Percentiles rank a stretch among this genome's conserved stretches.
Conservation (phyloP, 2,329 filamentous ascomycete species). For the Helotiales sp. region DNA sequence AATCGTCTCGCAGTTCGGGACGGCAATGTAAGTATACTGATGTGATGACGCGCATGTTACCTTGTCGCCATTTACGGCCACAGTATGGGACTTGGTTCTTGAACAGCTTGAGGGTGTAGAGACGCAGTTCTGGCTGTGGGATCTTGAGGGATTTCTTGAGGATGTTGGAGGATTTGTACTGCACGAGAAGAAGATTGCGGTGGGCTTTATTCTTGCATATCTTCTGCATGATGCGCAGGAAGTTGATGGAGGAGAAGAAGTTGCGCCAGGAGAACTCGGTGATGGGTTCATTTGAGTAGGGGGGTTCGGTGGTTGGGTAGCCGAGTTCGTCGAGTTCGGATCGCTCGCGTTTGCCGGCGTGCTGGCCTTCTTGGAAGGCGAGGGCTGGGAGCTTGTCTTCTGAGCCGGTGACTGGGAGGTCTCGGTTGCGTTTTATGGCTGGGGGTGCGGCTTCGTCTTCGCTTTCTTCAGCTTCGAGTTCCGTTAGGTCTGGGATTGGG, state of each 20-base stretch:
- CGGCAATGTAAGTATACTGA: slow-evolving; percentile 93
- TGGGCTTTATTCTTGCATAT: slow-evolving; percentile 96
- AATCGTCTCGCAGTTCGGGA: slow-evolving; percentile 92
- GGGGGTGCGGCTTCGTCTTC: slow-evolving; percentile 84
- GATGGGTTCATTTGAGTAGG: slow-evolving; percentile 68
- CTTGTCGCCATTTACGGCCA: slow-evolving; percentile 95
- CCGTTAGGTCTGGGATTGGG: slow-evolving; percentile 12
- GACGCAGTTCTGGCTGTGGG: slow-evolving; percentile 82
- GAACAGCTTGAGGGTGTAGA: slow-evolving; percentile 97
- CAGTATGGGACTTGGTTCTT: slow-evolving; percentile 99
- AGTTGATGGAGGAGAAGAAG: slow-evolving; percentile 95
- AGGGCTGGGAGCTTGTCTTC: slow-evolving; percentile 43
- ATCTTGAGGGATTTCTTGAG: slow-evolving; percentile 90
- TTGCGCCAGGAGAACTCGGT: slow-evolving; percentile 92
- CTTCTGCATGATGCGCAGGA: slow-evolving; percentile 95
- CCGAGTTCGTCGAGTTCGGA: slow-evolving; percentile 85
- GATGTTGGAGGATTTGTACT: slow-evolving; percentile 93
- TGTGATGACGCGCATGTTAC: slow-evolving; percentile 98
- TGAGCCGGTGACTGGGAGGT: slow-evolving; percentile 51
- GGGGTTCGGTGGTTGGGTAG: slow-evolving; percentile 73
- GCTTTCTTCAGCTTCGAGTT: slow-evolving; percentile 45
- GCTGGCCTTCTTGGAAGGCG: slow-evolving; percentile 40
- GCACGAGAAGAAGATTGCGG: slow-evolving; percentile 88
- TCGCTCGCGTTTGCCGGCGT: slow-evolving; percentile 32
- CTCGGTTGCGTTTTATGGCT: slow-evolving; percentile 69